These are phyloP conservation scores for Sarcodon sp. DNA, from an alignment of 768 basidiomycete species.

Conservation along the genomic window DNA sequence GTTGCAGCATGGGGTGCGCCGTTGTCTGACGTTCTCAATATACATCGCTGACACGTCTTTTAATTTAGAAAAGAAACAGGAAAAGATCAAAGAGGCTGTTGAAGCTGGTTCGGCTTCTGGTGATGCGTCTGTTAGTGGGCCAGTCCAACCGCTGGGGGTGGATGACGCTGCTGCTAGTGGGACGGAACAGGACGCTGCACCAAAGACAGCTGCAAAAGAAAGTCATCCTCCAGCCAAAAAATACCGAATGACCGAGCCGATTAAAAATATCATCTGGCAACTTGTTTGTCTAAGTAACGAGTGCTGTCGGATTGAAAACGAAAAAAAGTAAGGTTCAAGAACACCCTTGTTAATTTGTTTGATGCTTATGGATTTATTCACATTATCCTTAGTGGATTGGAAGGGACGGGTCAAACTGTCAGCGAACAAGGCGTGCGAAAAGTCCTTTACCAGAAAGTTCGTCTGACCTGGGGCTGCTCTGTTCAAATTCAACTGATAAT, in stretches of 20 bases:
- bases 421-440: conserved; percentile 78
- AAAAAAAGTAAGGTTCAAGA: conserved; percentile 37
- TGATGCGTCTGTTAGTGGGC: conserved; percentile 11
- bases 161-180: conserved; percentile 10
- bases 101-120: conserved; percentile 15
- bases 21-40: conserved; percentile 6
- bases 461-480: conserved; percentile 3
- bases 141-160: conserved; percentile 8
- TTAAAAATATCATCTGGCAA: conserved; percentile 75
- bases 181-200: conserved; percentile 11
- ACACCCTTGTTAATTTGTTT: background rate
- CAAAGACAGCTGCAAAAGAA: conserved; percentile 20
- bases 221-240: conserved; percentile 62
- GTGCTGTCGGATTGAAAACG: conserved; percentile 56
- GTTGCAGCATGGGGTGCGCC: conserved; percentile 53
- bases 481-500: background rate
- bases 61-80: conserved; percentile 31
- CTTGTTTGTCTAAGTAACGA: conserved; percentile 75
- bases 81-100: conserved; percentile 21
- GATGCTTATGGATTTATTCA: background rate
- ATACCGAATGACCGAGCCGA: conserved; percentile 67
- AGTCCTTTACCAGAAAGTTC: conserved; percentile 65
- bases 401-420: conserved; percentile 56
- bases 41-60: background rate
- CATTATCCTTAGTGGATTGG: conserved; percentile 26